Evolutionary conservation across 2,329 filamentous ascomycete genomes (phyloP).

Genomic region (Aspergillus carbonarius): DNA sequence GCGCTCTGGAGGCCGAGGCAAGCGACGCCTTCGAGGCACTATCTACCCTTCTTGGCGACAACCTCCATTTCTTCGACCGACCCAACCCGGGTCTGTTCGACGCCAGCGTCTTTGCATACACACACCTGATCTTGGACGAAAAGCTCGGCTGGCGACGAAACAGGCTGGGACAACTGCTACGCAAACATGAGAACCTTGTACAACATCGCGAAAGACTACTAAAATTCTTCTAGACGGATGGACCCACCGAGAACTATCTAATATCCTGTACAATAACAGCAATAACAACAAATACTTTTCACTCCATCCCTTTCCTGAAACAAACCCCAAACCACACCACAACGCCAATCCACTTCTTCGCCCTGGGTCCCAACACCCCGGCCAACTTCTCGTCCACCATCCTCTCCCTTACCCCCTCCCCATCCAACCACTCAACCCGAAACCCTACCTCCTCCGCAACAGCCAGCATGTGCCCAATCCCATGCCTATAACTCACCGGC

Average conservation of each 20-base stretch:
- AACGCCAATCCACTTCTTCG: constrained; percentile 62
- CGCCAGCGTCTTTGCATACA: constrained; percentile 86
- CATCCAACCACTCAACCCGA: constrained; percentile 28
- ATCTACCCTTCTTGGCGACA: constrained; percentile 56
- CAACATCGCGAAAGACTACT: constrained; percentile 62
- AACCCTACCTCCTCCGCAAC: constrained; percentile 51
- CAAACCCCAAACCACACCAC: constrained; percentile 56
- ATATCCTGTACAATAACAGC: constrained; percentile 17
- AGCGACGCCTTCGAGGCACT: constrained; percentile 63
- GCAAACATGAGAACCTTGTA: constrained; percentile 61
- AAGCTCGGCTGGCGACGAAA: constrained; percentile 63
- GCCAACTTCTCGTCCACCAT: constrained; percentile 55
- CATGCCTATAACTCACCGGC: constrained; percentile 59
- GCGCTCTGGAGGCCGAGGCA: constrained; percentile 60
- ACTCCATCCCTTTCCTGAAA: constrained; percentile 37
- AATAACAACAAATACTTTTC: background rate
- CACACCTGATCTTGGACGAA: constrained; percentile 71
- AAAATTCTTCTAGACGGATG: constrained; percentile 46
- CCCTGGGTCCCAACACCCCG: constrained; percentile 59
- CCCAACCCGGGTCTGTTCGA: constrained; percentile 72
- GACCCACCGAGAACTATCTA: background rate
- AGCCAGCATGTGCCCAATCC: constrained; percentile 51
- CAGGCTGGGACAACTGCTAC: constrained; percentile 58
- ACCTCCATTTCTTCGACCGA: constrained; percentile 62
- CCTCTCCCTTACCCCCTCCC: constrained; percentile 42